These are phyloP conservation scores for Paulownia fortunei DNA, from an alignment of 257 asterid genomes.

Conservation along the genomic window DNA sequence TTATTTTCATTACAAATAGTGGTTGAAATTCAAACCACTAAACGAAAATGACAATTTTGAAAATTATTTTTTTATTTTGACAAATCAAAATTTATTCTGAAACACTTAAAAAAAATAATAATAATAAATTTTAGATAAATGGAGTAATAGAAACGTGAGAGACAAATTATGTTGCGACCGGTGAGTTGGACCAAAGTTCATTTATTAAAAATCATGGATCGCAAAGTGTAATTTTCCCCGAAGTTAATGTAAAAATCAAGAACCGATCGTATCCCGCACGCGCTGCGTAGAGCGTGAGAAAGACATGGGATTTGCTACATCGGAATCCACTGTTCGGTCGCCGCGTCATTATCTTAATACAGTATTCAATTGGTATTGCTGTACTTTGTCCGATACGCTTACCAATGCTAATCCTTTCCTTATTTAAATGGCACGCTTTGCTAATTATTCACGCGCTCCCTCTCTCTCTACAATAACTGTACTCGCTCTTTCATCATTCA, in stretches of 20 bases:
- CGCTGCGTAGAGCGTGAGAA: slow-evolving; percentile 23
- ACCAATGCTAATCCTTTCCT: neutral
- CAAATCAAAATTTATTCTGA: too few species aligned
- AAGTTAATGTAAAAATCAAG: neutral
- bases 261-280: slow-evolving; percentile 6
- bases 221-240: too few species aligned
- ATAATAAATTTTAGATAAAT: slow-evolving; percentile 1
- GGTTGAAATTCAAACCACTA: too few species aligned
- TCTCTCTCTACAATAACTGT: neutral
- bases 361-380: neutral
- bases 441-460: slow-evolving; percentile 14
- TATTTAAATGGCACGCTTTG: slow-evolving; percentile 9
- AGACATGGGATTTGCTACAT: slow-evolving; percentile 7
- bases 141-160: neutral
- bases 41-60: too few species aligned
- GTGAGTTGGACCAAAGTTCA: neutral
- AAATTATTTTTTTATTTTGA: too few species aligned
- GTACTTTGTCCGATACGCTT: slow-evolving; percentile 25
- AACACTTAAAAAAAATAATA: neutral
- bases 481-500: slow-evolving; percentile 30
- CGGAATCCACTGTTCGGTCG: slow-evolving; percentile 38
- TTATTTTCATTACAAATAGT: too few species aligned
- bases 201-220: too few species aligned
- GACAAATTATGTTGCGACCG: neutral
- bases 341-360: slow-evolving; percentile 41